A percentile compares a stretch with the other conserved stretches of the same genome.
Conservation (phyloP, 1,139 yeast species). For the Kodamaea suecica region DNA sequence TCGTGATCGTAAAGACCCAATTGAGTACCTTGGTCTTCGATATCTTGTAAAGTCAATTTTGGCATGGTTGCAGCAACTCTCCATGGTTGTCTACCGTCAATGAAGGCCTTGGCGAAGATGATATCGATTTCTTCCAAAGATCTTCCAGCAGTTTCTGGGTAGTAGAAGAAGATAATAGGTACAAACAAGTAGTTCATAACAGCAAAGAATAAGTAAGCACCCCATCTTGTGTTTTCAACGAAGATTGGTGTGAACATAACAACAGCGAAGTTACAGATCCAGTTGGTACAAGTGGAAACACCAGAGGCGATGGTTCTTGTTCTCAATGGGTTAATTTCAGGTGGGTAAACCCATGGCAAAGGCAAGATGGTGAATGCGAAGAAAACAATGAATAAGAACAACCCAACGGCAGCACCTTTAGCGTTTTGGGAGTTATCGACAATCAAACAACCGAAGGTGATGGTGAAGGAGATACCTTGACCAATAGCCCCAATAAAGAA, state of each 20-base stretch:
- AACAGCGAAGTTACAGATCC: constrained; percentile 51
- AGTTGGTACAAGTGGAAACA: constrained; percentile 44
- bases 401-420: constrained; percentile 44
- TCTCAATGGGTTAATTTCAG: constrained; percentile 61
- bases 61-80: constrained; percentile 53
- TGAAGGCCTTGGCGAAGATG: constrained; percentile 45
- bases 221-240: constrained; percentile 40
- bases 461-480: constrained; percentile 39
- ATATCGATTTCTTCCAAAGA: constrained; percentile 40
- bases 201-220: constrained; percentile 38
- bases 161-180: constrained; percentile 28
- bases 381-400: constrained; percentile 27
- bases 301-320: constrained; percentile 59
- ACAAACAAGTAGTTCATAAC: constrained; percentile 24
- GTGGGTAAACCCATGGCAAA: constrained; percentile 58
- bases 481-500: constrained; percentile 50
- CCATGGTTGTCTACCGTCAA: constrained; percentile 47
- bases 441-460: constrained; percentile 44
- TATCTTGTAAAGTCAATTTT: constrained; percentile 40
- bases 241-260: constrained; percentile 55
- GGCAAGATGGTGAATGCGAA: constrained; percentile 31
- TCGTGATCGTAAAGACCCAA: constrained; percentile 45
- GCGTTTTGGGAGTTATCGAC: constrained; percentile 31
- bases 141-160: constrained; percentile 33
- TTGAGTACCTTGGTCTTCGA: constrained; percentile 46